phyloP scores from a whole-genome alignment of 495 filamentous ascomycete species.

The Aspergillus mulundensis region DNA sequence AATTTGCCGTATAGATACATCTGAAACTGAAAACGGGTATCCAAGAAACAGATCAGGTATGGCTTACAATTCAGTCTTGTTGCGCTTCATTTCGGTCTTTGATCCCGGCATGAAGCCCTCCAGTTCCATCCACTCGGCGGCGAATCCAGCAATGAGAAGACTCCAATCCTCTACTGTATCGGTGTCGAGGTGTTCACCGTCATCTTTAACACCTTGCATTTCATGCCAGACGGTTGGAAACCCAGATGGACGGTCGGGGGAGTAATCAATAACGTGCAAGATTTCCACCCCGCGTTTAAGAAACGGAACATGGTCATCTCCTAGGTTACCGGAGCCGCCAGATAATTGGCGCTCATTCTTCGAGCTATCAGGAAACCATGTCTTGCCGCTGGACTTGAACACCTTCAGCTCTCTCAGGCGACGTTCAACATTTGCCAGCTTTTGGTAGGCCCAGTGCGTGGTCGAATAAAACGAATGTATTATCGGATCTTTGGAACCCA shows the following conservation, averaged over 20 bases:
- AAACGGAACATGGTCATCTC: conserved; percentile 92
- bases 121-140: conserved; percentile 90
- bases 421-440: conserved; percentile 62
- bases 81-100: conserved; percentile 10
- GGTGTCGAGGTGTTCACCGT: conserved; percentile 80
- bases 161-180: conserved; percentile 86
- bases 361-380: conserved; percentile 49
- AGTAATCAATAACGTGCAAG: conserved; percentile 77
- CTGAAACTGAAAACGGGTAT: conserved; percentile 5
- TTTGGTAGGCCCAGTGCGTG: conserved; percentile 90
- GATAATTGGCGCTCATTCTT: conserved; percentile 49
- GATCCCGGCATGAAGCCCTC: conserved; percentile 56
- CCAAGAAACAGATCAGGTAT: conserved; percentile 16
- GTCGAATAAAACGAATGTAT: conserved; percentile 79
- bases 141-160: conserved; percentile 74
- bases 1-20: conserved; percentile 1
- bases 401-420: conserved; percentile 58
- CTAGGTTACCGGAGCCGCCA: conserved; percentile 45
- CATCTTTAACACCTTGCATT: conserved; percentile 55
- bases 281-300: conserved; percentile 79
- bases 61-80: conserved; percentile 46
- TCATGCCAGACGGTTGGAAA: conserved; percentile 90
- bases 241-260: conserved; percentile 24
- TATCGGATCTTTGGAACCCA: conserved; percentile 65
- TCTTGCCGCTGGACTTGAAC: conserved; percentile 44